phyloP scores from a whole-genome alignment of 352 stramenopile species.

The Blastocystis sp. region DNA sequence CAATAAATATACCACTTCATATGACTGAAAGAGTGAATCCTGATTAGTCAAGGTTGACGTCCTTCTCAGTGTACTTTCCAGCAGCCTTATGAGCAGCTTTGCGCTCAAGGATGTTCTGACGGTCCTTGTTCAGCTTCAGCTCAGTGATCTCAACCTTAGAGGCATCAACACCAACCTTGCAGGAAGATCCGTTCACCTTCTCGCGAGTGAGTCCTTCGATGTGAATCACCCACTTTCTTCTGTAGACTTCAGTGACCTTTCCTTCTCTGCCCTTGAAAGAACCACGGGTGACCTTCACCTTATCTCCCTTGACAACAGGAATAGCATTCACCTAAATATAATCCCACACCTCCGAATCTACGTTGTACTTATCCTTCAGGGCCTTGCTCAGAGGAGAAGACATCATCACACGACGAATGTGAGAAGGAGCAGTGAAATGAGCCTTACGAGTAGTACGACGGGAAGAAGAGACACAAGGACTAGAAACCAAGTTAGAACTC shows the following conservation, averaged over 20 bases:
- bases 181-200: constrained; percentile 91
- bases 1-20: constrained; percentile 61
- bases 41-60: constrained; percentile 67
- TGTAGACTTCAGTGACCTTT: constrained; percentile 91
- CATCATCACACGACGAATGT: constrained; percentile 89
- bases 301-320: constrained; percentile 95
- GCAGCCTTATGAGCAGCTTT: constrained; percentile 77
- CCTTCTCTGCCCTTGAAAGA: constrained; percentile 93
- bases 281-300: constrained; percentile 93
- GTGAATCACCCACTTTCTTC: constrained; percentile 99
- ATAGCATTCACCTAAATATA: constrained; percentile 84
- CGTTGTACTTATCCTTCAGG: constrained; percentile 96
- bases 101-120: constrained; percentile 94
- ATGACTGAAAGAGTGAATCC: neutral
- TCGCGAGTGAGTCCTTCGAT: constrained; percentile 93
- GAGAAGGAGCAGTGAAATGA: constrained; percentile 94
- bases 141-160: constrained; percentile 98
- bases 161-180: constrained; percentile 91
- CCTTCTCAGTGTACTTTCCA: constrained; percentile 62
- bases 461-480: constrained; percentile 73
- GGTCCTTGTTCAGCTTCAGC: constrained; percentile 98
- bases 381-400: constrained; percentile 93
- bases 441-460: constrained; percentile 96
- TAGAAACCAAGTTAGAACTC: constrained; percentile 18
- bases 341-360: constrained; percentile 71